Base-by-base conservation (phyloP, 164 flowering plant species). In the Tetrastigma voinierianum region DNA sequence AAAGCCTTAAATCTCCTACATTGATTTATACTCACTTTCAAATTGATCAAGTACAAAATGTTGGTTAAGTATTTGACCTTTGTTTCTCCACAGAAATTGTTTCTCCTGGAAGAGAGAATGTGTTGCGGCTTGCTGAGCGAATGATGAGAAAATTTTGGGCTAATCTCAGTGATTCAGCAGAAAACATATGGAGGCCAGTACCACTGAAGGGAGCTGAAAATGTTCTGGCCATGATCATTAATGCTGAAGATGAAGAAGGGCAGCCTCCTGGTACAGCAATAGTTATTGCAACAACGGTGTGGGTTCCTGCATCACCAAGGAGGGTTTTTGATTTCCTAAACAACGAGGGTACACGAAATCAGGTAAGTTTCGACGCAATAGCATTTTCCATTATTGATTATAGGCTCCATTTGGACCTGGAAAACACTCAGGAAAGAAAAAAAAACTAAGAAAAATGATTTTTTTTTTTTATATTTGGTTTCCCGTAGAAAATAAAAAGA, bases 41-140 rank as follows among this genome's bases (percentile, higher is more conserved):
- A 4, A 32, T 32, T 32, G 40, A 32, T 32, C 6, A 32, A 2
- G 6, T 32, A 32, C 40, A 3, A n/a, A n/a, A 7, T 32, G 40
- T 32, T 32, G 40, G 40, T 32, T 32, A 32, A 4, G 0, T 3
- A 32, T 32, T 51, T 0, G 9, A 46, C 6, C 14, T 49, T 24
- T 49, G 24, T 23, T 48, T n/a, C 43, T 4, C 25, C 2, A 19
- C 64, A 72, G 76, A 49, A 16, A 2, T 59, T 3, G 40, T 70
- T 43, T 9, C 64, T 15, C 64, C n/a, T 13, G 81, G 81, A 60
- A 72, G 71, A 49, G 25, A 23, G 25, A 74, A 78, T 58, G 11
- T 81, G 55, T 20, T 82, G 51, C 81, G 67, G 72, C 67, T 85
- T 40, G 73, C 80, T 1, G 84, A 74, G 59, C 68, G 84, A 63